phyloP scores from a whole-genome alignment of 495 filamentous ascomycete species.

The Immersiella caudata region DNA sequence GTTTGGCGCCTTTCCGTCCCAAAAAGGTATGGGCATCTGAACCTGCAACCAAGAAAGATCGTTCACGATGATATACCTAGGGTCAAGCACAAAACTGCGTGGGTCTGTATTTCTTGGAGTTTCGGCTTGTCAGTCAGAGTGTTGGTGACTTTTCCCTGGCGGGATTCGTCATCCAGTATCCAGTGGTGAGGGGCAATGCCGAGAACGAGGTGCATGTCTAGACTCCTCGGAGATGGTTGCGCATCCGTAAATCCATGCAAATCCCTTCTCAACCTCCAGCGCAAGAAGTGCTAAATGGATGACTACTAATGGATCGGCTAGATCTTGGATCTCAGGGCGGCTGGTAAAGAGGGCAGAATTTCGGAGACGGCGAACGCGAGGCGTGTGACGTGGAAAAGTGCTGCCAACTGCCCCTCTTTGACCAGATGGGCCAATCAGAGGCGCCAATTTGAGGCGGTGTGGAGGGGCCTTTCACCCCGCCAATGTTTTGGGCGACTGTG shows the following conservation, averaged over 20 bases:
- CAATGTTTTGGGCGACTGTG: constrained; percentile 37
- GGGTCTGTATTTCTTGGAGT: no score
- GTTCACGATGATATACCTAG: neutral
- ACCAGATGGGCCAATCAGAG: constrained; percentile 26
- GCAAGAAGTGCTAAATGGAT: neutral
- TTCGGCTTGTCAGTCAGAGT: no score
- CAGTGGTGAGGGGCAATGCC: constrained; percentile 8
- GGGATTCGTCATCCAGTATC: neutral
- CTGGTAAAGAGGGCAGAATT: constrained; percentile 10
- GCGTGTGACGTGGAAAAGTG: constrained; percentile 19
- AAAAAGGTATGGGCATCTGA: neutral
- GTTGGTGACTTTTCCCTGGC: neutral
- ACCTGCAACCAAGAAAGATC: neutral
- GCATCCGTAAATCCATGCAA: neutral
- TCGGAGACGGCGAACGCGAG: constrained; percentile 6
- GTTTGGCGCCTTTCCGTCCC: neutral
- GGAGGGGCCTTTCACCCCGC: constrained; percentile 1
- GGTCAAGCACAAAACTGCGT: no score
- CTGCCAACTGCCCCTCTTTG: constrained; percentile 7
- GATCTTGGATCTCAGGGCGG: constrained; percentile 9
- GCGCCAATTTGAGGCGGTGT: constrained; percentile 21
- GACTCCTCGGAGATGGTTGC: neutral
- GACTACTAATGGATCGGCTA: constrained; percentile 6
- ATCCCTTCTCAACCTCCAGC: neutral
- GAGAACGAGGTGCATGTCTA: neutral